Evolutionary conservation across 305 asterid genomes (phyloP), one percentile per base, ranked within the genome.

Genomic region (Fraxinus sp.): DNA sequence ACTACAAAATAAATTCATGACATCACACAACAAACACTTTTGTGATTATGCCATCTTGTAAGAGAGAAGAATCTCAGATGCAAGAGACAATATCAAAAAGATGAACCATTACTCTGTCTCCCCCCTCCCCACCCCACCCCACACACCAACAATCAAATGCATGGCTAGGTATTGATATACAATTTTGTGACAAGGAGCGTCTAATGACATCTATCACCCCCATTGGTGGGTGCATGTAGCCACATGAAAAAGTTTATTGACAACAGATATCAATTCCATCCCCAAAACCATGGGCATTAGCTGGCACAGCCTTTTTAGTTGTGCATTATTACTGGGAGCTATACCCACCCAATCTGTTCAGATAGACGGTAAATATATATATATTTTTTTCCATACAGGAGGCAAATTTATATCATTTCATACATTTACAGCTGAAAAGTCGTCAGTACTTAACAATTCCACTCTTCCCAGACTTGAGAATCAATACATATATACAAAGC

Each of bases 1-100:
- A 75, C 97, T 92, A 89, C 68, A 57, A 81, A 49, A 89, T 7
- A 20, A 59, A 7, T n/a, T 20, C 30, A 20, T 3, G 9, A 59
- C 30, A 20, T 59, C 71, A 2, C 68, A 57, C 68, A 16, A 57
- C 10, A 57, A 7, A 57, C 24, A 57, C 26, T n/a, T 57, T n/a
- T 57, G 22, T 57, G 20, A 14, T 14, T 4, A 49, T 49, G 18
- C 14, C 59, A 4, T 46, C 18, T 3, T 4, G 57, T 46, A 13
- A 46, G 59, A 11, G n/a, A 44, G 55, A 10, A 44, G n/a, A 44
- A 44, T 44, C 55, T 44, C 3, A 3, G 55, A 11, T 44, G 14
- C n/a, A 44, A 44, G 55, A 44, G 55, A 44, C 55, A 11, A 3
- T 44, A 44, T 44, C 55, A 44, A 13, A 44, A 44, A 44, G n/a